Percentiles rank a stretch among this genome's conserved stretches.
Conservation (phyloP, 2,329 filamentous ascomycete species). For the Didymella lethalis region DNA sequence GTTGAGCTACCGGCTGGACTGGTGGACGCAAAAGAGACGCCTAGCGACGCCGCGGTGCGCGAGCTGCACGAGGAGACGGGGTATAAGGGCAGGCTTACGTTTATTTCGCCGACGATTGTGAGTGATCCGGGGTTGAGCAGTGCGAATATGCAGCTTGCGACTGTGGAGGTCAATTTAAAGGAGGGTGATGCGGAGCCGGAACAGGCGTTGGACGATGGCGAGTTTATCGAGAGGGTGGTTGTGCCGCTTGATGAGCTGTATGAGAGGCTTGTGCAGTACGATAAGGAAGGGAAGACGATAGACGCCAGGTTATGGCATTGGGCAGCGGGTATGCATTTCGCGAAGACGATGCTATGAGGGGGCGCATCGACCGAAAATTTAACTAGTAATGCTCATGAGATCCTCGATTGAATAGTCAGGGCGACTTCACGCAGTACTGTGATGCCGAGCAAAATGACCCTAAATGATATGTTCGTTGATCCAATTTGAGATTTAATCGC, state of each 20-base stretch:
- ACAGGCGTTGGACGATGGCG: constrained; percentile 67
- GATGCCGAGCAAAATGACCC: no score
- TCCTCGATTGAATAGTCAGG: neutral
- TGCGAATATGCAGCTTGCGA: constrained; percentile 68
- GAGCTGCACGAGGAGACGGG: constrained; percentile 70
- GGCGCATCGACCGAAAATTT: neutral
- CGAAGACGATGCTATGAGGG: constrained; percentile 44
- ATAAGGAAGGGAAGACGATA: constrained; percentile 60
- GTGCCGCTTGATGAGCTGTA: constrained; percentile 66
- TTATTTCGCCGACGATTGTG: constrained; percentile 71
- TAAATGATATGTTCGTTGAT: no score
- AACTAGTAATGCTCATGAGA: neutral
- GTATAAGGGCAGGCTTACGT: constrained; percentile 61
- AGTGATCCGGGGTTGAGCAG: constrained; percentile 69
- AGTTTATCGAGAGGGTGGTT: constrained; percentile 68
- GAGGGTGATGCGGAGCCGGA: constrained; percentile 61
- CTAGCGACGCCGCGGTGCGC: constrained; percentile 63
- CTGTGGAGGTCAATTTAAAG: constrained; percentile 64
- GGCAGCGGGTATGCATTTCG: constrained; percentile 64
- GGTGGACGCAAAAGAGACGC: constrained; percentile 65
- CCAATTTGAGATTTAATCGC: no score
- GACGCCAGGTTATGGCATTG: constrained; percentile 69
- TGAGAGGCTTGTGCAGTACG: constrained; percentile 59
- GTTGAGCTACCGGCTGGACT: constrained; percentile 69
- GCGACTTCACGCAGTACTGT: neutral